Evolutionary conservation across 441 rosid species (phyloP), one percentile per base, ranked within the genome.

Genomic region (Gossypium aridum): DNA sequence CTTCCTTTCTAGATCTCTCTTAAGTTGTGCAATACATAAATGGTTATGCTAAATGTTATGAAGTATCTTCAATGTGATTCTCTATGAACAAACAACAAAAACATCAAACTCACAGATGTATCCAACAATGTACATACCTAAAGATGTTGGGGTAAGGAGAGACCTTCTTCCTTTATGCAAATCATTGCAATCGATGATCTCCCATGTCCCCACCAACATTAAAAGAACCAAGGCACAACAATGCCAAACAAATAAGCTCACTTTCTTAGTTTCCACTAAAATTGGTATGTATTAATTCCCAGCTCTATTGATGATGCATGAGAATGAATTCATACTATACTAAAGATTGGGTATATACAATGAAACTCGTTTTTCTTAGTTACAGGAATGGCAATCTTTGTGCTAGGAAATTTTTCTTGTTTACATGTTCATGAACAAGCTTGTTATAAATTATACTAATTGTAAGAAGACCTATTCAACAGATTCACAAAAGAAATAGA

Each of bases 191-290:
- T 26, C 10, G 2, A 70, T 28, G 26, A 54, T 31, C 28, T 5
- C 63, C 28, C 17, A 17, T 70, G 12, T 70, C 62, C 61, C 49
- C 55, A 5, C 51, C 17, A 70, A 70, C 26, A 53, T 28, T 8
- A 53, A 70, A 70, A 70, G 13, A 1, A 28, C n/a, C 73, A 70
- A 54, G 25, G 49, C 7, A 53, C 54, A 49, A 53, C 17, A 28
- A 31, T 54, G 49, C 49, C 62, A 70, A 31, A 54, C 26, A 70
- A 70, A 28, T 53, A 54, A 26, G 17, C 28, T 54, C 17, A 26
- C 62, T 53, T 67, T 54, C 45, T 54, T 51, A 23, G 59, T 63
- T 63, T 63, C 47, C 45, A 31, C 61, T 61, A 70, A 37, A 54
- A 54, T 70, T 19, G 23, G 47, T 4, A 17, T 55, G 28, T 31